Evolutionary conservation across 192 early-diverging fungal genomes (phyloP).

Genomic region (Gonapodya sp.): DNA sequence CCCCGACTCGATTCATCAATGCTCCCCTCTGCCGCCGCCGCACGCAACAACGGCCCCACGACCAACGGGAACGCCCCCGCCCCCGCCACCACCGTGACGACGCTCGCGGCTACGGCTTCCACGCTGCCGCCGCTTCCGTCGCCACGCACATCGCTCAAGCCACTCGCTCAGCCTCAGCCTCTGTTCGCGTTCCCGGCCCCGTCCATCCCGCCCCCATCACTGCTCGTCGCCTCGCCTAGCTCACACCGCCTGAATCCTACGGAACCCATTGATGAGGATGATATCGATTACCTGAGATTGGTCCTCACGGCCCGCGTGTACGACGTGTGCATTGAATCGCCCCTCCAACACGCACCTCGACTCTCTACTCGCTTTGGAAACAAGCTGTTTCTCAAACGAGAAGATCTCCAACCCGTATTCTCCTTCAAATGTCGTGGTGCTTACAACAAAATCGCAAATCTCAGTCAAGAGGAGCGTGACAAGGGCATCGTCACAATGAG

Average conservation of each 20-base stretch:
- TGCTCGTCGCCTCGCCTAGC: background rate
- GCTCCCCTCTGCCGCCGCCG: background rate
- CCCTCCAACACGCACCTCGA: constrained; percentile 22
- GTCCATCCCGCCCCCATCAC: background rate
- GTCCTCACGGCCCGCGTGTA: constrained; percentile 43
- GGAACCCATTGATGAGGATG: constrained; percentile 7
- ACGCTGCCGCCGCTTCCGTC: background rate
- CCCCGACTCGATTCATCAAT: too few relatives aligned
- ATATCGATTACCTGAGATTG: constrained; percentile 31
- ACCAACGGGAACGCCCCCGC: background rate
- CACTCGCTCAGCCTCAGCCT: background rate
- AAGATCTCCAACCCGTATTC: constrained; percentile 43
- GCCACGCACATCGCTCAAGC: background rate
- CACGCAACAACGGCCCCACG: background rate
- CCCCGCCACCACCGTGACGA: background rate
- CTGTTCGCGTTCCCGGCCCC: background rate
- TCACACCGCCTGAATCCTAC: background rate
- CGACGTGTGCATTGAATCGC: constrained; percentile 28
- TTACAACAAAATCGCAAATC: constrained; percentile 35
- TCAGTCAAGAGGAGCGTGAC: constrained; percentile 25
- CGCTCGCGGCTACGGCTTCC: too few relatives aligned
- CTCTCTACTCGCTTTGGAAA: constrained; percentile 24
- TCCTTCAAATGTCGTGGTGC: constrained; percentile 43
- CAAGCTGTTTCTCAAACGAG: constrained; percentile 36
- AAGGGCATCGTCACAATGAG: constrained; percentile 28